phyloP scores from a whole-genome alignment of 306 rosid genomes.

The Astragalus membranaceus region DNA sequence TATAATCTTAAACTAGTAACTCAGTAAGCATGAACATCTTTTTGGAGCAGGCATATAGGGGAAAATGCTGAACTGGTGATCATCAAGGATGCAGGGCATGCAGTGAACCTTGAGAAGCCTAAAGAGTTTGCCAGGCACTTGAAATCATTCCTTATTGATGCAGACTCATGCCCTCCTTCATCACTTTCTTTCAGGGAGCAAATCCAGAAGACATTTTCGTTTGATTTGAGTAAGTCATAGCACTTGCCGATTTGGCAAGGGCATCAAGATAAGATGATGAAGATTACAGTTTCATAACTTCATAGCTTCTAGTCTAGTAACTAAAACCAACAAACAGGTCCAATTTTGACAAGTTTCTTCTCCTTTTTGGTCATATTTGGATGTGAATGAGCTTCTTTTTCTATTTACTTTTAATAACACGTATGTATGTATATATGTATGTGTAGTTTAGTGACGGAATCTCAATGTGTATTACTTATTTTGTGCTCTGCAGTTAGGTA shows the following conservation, averaged over 20 bases:
- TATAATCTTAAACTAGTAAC: too few relatives aligned
- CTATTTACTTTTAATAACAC: neutral
- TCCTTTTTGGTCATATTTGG: neutral
- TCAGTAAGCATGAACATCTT: neutral
- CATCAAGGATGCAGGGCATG: conserved; percentile 67
- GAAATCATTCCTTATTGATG: conserved; percentile 39
- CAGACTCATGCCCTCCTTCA: conserved; percentile 11
- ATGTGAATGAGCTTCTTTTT: neutral
- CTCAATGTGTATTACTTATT: conserved; percentile 1
- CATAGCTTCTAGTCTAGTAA: neutral
- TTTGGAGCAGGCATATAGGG: conserved; percentile 45
- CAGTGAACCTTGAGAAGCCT: conserved; percentile 50
- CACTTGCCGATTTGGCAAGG: neutral
- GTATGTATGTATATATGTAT: neutral
- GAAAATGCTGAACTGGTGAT: conserved; percentile 35
- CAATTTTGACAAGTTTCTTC: neutral
- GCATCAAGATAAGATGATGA: neutral
- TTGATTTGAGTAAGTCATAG: conserved; percentile 20
- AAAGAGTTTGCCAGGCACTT: conserved; percentile 44
- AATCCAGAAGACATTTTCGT: conserved; percentile 14
- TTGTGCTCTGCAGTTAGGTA: conserved; percentile 8
- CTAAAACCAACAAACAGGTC: neutral
- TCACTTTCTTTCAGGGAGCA: conserved; percentile 20
- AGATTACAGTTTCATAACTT: neutral
- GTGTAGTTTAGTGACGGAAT: neutral